phyloP scores from a whole-genome alignment of 495 filamentous ascomycete genomes.

The Aspergillus baeticus region DNA sequence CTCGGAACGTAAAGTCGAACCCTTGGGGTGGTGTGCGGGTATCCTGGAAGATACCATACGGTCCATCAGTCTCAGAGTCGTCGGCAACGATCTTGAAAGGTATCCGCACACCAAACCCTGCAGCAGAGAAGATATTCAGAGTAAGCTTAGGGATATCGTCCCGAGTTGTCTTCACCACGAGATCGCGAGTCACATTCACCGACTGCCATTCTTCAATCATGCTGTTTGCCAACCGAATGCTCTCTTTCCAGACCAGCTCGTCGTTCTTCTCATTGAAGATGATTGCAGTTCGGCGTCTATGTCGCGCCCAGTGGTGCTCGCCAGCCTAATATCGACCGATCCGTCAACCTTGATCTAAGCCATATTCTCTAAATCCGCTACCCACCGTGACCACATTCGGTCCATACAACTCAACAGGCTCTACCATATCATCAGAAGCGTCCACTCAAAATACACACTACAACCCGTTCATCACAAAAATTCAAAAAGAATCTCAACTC shows the following conservation, averaged over 20 bases:
- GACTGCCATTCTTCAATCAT: slow-evolving; percentile 38
- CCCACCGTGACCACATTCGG: slow-evolving; percentile 43
- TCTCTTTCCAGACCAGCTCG: slow-evolving; percentile 42
- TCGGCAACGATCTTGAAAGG: slow-evolving; percentile 14
- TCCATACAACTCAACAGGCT: slow-evolving; percentile 44
- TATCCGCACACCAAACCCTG: slow-evolving; percentile 40
- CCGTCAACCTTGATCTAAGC: not conserved
- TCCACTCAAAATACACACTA: not conserved
- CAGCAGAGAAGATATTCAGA: slow-evolving; percentile 43
- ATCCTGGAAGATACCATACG: slow-evolving; percentile 19
- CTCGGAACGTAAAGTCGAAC: slow-evolving; percentile 22
- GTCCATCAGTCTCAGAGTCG: not conserved
- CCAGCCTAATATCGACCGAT: slow-evolving; percentile 26
- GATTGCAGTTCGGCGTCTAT: slow-evolving; percentile 39
- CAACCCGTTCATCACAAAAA: not conserved
- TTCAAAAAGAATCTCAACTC: slow-evolving; percentile 15
- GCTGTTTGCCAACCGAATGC: slow-evolving; percentile 22
- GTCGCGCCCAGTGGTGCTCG: slow-evolving; percentile 43
- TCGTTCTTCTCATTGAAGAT: slow-evolving; percentile 52
- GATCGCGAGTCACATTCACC: not conserved
- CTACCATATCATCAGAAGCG: slow-evolving; percentile 15
- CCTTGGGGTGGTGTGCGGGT: slow-evolving; percentile 13
- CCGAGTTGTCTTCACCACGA: slow-evolving; percentile 12
- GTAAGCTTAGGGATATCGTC: slow-evolving; percentile 43
- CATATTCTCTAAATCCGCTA: not conserved